phyloP scores from a whole-genome alignment of 2,329 filamentous ascomycete genomes.

The Colletotrichum gloeosporioides region DNA sequence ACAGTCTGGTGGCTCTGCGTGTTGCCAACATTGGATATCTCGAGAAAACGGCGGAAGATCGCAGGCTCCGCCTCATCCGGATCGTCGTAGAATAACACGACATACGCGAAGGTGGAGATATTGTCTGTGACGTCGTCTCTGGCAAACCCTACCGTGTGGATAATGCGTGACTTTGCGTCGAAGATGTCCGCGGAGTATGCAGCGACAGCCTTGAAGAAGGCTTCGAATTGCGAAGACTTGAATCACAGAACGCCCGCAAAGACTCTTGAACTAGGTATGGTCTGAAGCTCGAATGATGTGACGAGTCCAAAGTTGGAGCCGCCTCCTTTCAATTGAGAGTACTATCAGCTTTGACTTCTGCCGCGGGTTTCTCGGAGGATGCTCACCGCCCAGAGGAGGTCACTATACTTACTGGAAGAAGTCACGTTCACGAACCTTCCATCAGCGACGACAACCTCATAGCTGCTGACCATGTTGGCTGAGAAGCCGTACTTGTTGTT shows the following conservation, averaged over 20 bases:
- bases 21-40: not conserved
- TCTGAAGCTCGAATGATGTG: not conserved
- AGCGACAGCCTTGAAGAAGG: not conserved
- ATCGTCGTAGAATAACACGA: not conserved
- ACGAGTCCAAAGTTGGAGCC: not conserved
- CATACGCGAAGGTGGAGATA: not conserved
- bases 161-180: not conserved
- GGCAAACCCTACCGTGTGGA: not conserved
- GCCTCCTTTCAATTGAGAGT: not conserved
- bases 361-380: rapidly evolving
- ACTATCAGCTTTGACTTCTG: not conserved
- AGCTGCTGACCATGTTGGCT: not conserved
- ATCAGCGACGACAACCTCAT: not conserved
- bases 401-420: not conserved
- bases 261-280: not conserved
- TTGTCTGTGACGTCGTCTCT: not conserved
- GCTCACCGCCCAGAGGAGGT: not conserved
- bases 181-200: not conserved
- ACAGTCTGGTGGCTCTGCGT: not conserved
- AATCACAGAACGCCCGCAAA: not conserved
- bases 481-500: not conserved
- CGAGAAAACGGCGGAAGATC: not conserved
- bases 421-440: not conserved
- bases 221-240: not conserved
- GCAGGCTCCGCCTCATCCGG: not conserved